These are phyloP conservation scores for Nepenthes mirabilis DNA, from an alignment of 148 eudicot species.

Conservation along the genomic window DNA sequence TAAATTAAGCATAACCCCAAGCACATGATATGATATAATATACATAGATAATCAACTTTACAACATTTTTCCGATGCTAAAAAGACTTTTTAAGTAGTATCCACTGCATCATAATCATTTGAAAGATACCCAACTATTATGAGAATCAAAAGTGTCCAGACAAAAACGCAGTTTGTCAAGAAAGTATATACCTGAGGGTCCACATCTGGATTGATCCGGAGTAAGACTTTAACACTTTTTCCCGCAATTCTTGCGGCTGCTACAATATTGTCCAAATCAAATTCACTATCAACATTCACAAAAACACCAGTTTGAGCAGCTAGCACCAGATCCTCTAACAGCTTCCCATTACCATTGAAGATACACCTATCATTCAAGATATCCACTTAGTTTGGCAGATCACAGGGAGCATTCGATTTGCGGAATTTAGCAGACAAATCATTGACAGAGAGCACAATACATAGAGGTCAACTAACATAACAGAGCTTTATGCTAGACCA, in stretches of 20 bases:
- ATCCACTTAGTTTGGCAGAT: background rate
- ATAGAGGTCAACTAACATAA: too few relatives aligned
- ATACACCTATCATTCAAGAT: conserved; percentile 44
- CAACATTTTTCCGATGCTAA: too few relatives aligned
- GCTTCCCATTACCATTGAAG: conserved; percentile 87
- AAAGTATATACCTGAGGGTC: conserved; percentile 74
- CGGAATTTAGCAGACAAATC: background rate
- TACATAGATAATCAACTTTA: too few relatives aligned
- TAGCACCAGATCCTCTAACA: conserved; percentile 67
- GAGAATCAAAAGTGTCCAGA: too few relatives aligned
- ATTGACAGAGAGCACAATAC: background rate
- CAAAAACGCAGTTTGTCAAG: too few relatives aligned
- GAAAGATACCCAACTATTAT: too few relatives aligned
- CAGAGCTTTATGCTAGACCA: too few relatives aligned
- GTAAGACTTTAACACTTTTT: conserved; percentile 77
- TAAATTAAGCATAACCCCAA: too few relatives aligned
- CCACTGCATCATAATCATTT: too few relatives aligned
- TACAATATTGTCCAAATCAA: conserved; percentile 85
- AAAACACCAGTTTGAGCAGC: conserved; percentile 82
- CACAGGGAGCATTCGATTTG: background rate
- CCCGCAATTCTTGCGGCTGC: conserved; percentile 78
- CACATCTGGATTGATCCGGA: conserved; percentile 94
- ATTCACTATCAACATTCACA: conserved; percentile 84
- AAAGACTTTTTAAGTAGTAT: too few relatives aligned
- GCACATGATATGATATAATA: too few relatives aligned